These are phyloP conservation scores for Forsythia viridissima DNA, from an alignment of 257 asterid genomes.

Conservation along the genomic window DNA sequence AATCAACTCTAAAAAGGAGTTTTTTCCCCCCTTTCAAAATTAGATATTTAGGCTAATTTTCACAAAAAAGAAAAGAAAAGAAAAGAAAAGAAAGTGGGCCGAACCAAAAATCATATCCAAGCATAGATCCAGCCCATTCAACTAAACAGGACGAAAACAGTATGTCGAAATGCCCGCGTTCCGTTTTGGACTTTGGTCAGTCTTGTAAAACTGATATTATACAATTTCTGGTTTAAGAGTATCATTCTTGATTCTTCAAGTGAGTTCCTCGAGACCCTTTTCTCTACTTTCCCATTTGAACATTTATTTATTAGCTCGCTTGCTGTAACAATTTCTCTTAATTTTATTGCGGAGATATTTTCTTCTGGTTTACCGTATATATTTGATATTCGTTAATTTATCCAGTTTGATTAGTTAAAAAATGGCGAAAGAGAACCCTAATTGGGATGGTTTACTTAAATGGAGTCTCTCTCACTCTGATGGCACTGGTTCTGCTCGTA, in stretches of 20 bases:
- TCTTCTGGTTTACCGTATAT: neutral
- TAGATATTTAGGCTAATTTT: too few relatives aligned
- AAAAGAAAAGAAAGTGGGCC: neutral
- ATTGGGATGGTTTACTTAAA: conserved; percentile 92
- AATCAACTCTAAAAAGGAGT: too few relatives aligned
- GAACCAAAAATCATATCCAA: neutral
- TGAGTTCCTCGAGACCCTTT: conserved; percentile 34
- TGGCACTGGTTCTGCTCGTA: conserved; percentile 65
- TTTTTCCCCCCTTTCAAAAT: too few relatives aligned
- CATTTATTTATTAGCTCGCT: neutral
- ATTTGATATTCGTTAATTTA: neutral
- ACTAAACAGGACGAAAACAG: too few relatives aligned
- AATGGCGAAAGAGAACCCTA: conserved; percentile 84
- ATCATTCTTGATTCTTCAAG: conserved; percentile 37
- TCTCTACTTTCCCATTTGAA: neutral
- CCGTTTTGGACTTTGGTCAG: neutral
- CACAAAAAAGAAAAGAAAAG: too few relatives aligned
- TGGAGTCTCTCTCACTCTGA: conserved; percentile 95
- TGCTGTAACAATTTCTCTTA: neutral
- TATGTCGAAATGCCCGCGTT: neutral
- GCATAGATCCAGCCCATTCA: neutral
- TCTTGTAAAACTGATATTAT: neutral
- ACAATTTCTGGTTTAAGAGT: neutral
- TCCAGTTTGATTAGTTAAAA: neutral
- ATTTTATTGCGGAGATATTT: neutral